A percentile compares a stretch with the other conserved stretches of the same genome.
These are phyloP conservation scores for Irpex sp. DNA, from an alignment of 1,284 basidiomycete genomes.

Conservation along the genomic window DNA sequence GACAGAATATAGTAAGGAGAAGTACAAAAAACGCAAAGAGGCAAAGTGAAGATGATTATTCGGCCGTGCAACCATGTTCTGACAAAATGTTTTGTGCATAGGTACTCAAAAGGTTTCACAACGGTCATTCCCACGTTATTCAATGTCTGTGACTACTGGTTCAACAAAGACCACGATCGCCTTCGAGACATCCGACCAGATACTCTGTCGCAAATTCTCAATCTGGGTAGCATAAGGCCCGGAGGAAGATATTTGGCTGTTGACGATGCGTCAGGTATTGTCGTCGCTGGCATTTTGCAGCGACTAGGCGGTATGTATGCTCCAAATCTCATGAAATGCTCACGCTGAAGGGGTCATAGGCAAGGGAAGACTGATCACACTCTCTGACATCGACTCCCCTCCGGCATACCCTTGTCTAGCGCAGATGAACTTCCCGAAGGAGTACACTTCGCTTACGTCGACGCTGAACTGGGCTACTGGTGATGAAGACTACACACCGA, in stretches of 20 bases:
- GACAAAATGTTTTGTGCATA: constrained; percentile 27
- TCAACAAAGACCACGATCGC: constrained; percentile 74
- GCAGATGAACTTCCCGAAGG: constrained; percentile 82
- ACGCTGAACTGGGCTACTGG: constrained; percentile 92
- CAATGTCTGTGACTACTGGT: constrained; percentile 91
- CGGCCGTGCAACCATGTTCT: background rate
- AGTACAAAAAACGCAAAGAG: constrained; percentile 93
- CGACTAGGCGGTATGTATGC: constrained; percentile 71
- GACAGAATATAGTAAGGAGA: constrained; percentile 96
- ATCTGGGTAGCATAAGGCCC: constrained; percentile 79
- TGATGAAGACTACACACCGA: constrained; percentile 71
- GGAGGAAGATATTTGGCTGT: constrained; percentile 88
- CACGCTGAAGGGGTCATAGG: constrained; percentile 36
- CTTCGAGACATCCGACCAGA: constrained; percentile 88
- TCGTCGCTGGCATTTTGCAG: constrained; percentile 84
- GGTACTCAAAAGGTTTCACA: constrained; percentile 87
- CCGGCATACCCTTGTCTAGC: constrained; percentile 87
- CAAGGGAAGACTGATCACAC: constrained; percentile 77
- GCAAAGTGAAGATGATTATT: constrained; percentile 66
- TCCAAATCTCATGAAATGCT: too few species aligned
- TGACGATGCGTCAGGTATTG: constrained; percentile 90
- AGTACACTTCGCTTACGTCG: constrained; percentile 53
- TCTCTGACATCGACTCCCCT: constrained; percentile 91
- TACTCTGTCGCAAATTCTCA: constrained; percentile 85
- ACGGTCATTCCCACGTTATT: constrained; percentile 86